These are phyloP conservation scores for Diaporthe sp. DNA, from an alignment of 2,329 filamentous ascomycete genomes.

Conservation along the genomic window DNA sequence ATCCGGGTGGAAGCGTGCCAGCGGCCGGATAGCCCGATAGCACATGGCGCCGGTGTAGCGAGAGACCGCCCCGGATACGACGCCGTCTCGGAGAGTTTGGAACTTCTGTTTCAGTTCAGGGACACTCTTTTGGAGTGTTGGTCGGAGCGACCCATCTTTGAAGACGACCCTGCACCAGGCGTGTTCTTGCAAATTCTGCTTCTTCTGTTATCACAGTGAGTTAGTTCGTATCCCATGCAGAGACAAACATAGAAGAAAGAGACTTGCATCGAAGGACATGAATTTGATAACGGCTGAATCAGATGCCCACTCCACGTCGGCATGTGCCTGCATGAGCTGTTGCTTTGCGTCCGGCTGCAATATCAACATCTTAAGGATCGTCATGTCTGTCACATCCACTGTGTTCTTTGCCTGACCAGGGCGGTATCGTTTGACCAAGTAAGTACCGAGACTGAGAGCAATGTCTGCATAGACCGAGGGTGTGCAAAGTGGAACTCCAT, in stretches of 20 bases:
- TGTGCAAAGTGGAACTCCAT: constrained; percentile 74
- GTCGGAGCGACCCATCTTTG: constrained; percentile 5
- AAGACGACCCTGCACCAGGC: constrained; percentile 71
- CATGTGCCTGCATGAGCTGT: constrained; percentile 67
- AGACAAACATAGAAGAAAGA: neutral
- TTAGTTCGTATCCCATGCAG: neutral
- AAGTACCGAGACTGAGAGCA: constrained; percentile 68
- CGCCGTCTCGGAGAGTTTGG: constrained; percentile 68
- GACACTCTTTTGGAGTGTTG: neutral
- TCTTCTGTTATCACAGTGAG: constrained; percentile 42
- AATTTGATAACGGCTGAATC: constrained; percentile 74
- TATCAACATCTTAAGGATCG: constrained; percentile 66
- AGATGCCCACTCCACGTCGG: constrained; percentile 67
- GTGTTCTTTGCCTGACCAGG: neutral
- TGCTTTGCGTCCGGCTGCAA: constrained; percentile 70
- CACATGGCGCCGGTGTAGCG: constrained; percentile 80
- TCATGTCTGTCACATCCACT: constrained; percentile 77
- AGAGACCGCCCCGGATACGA: constrained; percentile 74
- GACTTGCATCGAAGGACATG: constrained; percentile 64
- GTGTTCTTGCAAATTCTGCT: constrained; percentile 74
- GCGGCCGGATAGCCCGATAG: constrained; percentile 75
- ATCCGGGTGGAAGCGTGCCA: constrained; percentile 67
- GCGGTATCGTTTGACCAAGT: constrained; percentile 63
- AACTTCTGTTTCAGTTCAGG: neutral
- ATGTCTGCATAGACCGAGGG: constrained; percentile 66